phyloP scores from a whole-genome alignment of 2,329 filamentous ascomycete species.

The Aspergillus eucalypticola region DNA sequence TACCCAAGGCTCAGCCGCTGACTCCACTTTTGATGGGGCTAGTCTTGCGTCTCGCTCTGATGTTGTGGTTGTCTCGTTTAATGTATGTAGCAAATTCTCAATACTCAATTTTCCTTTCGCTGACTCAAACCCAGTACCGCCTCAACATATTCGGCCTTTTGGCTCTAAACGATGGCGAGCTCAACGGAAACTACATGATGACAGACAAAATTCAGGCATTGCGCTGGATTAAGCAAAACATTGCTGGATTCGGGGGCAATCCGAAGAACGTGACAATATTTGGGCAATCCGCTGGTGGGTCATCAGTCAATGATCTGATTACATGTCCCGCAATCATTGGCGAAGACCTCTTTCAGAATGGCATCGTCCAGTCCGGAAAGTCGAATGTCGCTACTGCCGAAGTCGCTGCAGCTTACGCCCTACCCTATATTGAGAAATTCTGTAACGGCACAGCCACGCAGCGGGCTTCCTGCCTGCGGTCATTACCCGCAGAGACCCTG shows the following conservation, averaged over 20 bases:
- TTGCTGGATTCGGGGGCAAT: conserved; percentile 7
- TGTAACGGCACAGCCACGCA: not conserved
- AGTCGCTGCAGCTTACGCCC: not conserved
- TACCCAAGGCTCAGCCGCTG: not conserved
- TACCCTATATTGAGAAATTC: not conserved
- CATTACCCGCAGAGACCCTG: not conserved
- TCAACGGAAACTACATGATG: conserved; percentile 1
- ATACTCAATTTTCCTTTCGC: too few species aligned
- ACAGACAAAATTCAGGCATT: not conserved
- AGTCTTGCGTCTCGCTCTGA: not conserved
- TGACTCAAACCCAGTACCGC: not conserved
- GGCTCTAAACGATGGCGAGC: not conserved
- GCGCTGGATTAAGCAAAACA: conserved; percentile 10
- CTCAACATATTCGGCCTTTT: not conserved
- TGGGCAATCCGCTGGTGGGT: conserved; percentile 7
- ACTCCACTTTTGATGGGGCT: not conserved
- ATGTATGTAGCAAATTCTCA: not conserved
- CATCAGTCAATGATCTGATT: conserved; percentile 2
- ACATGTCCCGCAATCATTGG: not conserved
- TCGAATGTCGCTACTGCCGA: not conserved
- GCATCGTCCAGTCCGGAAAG: not conserved
- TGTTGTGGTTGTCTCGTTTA: conserved; percentile 4
- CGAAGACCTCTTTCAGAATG: not conserved
- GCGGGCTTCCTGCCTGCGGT: not conserved
- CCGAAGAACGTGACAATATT: conserved; percentile 5